A percentile compares a stretch with the other conserved stretches of the same genome.
Evolutionary conservation across 805 yeast species (phyloP).

Genomic region (Candida sphagnicola): DNA sequence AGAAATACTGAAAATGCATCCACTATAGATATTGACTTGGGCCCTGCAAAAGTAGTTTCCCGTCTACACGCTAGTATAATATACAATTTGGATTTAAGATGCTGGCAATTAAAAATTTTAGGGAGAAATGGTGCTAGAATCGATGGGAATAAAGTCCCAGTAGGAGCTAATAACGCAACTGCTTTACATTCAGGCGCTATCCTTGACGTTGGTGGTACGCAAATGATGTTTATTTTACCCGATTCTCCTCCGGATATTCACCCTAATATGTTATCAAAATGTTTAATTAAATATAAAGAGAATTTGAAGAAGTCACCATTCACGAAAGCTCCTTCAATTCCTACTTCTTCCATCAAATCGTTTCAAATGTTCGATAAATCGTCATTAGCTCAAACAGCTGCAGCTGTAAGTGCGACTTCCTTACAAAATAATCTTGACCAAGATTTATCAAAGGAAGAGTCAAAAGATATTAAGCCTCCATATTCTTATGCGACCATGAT

Average conservation of each 20-base stretch:
- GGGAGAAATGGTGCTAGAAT: slow-evolving; percentile 95
- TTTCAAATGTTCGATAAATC: slow-evolving; percentile 54
- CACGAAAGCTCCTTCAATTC: slow-evolving; percentile 12
- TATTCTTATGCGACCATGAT: slow-evolving; percentile 97
- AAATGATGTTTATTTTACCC: slow-evolving; percentile 98
- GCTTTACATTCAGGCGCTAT: slow-evolving; percentile 83
- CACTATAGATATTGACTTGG: slow-evolving; percentile 79
- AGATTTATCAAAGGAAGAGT: slow-evolving; percentile 83
- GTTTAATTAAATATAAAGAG: slow-evolving; percentile 30
- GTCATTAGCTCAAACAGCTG: slow-evolving; percentile 33
- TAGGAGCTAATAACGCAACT: slow-evolving; percentile 47
- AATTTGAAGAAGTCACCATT: slow-evolving; percentile 8
- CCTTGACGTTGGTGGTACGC: slow-evolving; percentile 93
- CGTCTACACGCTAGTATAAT: slow-evolving; percentile 84
- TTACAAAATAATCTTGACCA: slow-evolving; percentile 45
- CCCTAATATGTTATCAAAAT: slow-evolving; percentile 37
- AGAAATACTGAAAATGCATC: slow-evolving; percentile 55
- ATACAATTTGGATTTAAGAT: slow-evolving; percentile 67
- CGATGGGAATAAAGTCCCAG: slow-evolving; percentile 59
- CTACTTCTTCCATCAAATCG: slow-evolving; percentile 28
- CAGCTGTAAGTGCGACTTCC: slow-evolving; percentile 37
- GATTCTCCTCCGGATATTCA: slow-evolving; percentile 75
- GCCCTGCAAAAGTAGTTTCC: slow-evolving; percentile 96
- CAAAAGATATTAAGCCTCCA: slow-evolving; percentile 93
- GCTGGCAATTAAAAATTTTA: slow-evolving; percentile 79